phyloP scores from a whole-genome alignment of 2,329 filamentous ascomycete species.

The Claviceps humidiphila region DNA sequence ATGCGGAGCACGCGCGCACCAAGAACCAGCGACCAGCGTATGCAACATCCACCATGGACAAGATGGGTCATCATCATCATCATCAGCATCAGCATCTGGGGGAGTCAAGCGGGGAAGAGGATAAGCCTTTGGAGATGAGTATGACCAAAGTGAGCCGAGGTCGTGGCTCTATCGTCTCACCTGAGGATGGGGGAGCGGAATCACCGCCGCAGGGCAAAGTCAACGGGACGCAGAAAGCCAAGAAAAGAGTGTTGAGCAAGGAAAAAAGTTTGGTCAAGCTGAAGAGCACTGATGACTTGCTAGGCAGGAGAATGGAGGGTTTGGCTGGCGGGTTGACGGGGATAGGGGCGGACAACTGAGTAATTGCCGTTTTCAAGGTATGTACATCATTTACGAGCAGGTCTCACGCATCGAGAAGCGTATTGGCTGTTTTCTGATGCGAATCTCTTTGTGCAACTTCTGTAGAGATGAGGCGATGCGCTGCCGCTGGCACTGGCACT shows the following conservation, averaged over 20 bases:
- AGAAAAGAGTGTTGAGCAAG: conserved; percentile 22
- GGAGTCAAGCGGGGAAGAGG: conserved; percentile 66
- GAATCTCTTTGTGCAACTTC: neutral
- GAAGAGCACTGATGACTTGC: conserved; percentile 43
- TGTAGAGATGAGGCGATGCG: too few relatives aligned
- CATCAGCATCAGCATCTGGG: conserved; percentile 20
- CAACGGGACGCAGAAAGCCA: conserved; percentile 9
- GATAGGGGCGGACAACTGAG: conserved; percentile 27
- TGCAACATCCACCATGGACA: neutral
- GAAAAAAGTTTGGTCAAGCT: conserved; percentile 38
- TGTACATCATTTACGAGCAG: neutral
- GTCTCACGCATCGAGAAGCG: neutral
- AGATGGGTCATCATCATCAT: conserved; percentile 1
- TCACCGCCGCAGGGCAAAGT: conserved; percentile 1
- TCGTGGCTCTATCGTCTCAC: conserved; percentile 17
- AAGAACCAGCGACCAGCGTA: conserved; percentile 6
- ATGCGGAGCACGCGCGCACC: conserved; percentile 29
- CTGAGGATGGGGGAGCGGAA: conserved; percentile 4
- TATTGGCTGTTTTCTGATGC: neutral
- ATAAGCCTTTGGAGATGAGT: conserved; percentile 69
- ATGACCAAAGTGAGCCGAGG: conserved; percentile 36
- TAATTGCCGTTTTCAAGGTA: neutral
- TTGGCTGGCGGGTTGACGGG: conserved; percentile 41
- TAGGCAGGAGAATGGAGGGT: conserved; percentile 45
- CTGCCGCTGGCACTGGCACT: too few relatives aligned